Conservation (phyloP, 2,329 filamentous ascomycete genomes). For the Penicillium oxalicum region DNA sequence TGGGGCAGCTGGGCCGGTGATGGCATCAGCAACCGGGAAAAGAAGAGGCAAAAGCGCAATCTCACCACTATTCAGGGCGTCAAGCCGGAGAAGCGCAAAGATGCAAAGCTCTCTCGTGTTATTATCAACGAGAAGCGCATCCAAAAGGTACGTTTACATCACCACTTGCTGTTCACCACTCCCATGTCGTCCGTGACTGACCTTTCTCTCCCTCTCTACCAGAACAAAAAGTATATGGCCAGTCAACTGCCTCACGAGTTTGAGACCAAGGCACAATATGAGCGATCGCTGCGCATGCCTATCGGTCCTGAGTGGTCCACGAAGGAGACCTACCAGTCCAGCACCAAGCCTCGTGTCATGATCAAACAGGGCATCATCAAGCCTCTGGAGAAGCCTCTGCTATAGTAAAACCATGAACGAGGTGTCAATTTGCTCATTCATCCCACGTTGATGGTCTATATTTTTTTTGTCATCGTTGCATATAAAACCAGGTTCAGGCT, state of each 20-base stretch:
- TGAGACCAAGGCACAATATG: slow-evolving; percentile 82
- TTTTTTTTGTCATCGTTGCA: slow-evolving; percentile 1
- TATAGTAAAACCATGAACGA: slow-evolving; percentile 36
- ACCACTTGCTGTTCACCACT: not conserved
- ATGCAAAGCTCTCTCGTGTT: slow-evolving; percentile 73
- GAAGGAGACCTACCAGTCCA: slow-evolving; percentile 88
- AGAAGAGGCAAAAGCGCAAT: slow-evolving; percentile 52
- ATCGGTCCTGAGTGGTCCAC: slow-evolving; percentile 93
- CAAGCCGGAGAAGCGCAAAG: slow-evolving; percentile 69
- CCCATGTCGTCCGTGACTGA: slow-evolving; percentile 3
- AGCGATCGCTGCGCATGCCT: slow-evolving; percentile 76
- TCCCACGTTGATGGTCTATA: slow-evolving; percentile 3
- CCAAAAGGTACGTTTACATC: slow-evolving; percentile 63
- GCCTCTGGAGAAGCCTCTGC: slow-evolving; percentile 73
- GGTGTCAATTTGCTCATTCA: slow-evolving; percentile 1
- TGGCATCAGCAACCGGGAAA: slow-evolving; percentile 66
- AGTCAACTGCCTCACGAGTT: slow-evolving; percentile 81
- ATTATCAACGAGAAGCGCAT: slow-evolving; percentile 88
- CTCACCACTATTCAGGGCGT: slow-evolving; percentile 56
- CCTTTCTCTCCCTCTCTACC: slow-evolving; percentile 6
- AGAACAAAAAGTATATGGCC: slow-evolving; percentile 85
- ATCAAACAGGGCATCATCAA: slow-evolving; percentile 86
- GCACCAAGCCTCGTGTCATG: slow-evolving; percentile 81
- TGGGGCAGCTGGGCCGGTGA: slow-evolving; percentile 92
- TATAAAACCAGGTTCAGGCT: not conserved